Base-by-base conservation (phyloP, 768 basidiomycete genomes). In the Coprinopsis cinerea region DNA sequence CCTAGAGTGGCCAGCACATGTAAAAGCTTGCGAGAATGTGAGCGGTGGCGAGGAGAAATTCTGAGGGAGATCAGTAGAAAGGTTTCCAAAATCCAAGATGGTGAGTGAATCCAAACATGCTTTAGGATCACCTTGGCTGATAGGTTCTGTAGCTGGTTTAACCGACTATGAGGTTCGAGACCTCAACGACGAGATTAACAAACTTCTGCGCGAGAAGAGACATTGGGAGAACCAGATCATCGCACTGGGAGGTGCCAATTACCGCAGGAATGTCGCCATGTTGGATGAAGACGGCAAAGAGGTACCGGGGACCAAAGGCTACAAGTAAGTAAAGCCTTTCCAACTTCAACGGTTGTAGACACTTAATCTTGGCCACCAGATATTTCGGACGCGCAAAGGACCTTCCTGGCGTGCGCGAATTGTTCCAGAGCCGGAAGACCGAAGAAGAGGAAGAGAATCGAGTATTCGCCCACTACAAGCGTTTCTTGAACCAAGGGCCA, bases 161-260 rank as follows among this genome's bases (percentile, higher is more conserved):
- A 88, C 88, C 22, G 92, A 97, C 71, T 97, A 97, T 62, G 93
- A 97, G 70, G 83, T 94, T 41, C 83, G 95, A 24, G 95, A 97
- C 64, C 61, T 97, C 36, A 99, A 99, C 63, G 94, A 98, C 64
- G 93, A 97, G 60, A 99, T 99, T 56, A 99, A 98, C 74, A 90
- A 85, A 61, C 71, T 96, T 13, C 71, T 99, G 76, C 79, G 95
- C 27, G 95, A 99, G 69, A 97, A 98, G 65, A 69, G 87, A 36
- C 94, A 97, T 66, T 98, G 92, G 91, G 95, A 98, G 71, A 94
- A 93, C 57, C 94, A 96, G 64, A 96, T 98, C 44, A 86, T 97
- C n/a, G 84, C 85, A 4, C 72, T 97, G 1, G 94, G 94, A 40
- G 95, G 95, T 54, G 95, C 94, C 18, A 99, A 97, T 63, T 98